Evolutionary conservation across 164 flowering plant species (phyloP).

Genomic region (Annona cherimola): DNA sequence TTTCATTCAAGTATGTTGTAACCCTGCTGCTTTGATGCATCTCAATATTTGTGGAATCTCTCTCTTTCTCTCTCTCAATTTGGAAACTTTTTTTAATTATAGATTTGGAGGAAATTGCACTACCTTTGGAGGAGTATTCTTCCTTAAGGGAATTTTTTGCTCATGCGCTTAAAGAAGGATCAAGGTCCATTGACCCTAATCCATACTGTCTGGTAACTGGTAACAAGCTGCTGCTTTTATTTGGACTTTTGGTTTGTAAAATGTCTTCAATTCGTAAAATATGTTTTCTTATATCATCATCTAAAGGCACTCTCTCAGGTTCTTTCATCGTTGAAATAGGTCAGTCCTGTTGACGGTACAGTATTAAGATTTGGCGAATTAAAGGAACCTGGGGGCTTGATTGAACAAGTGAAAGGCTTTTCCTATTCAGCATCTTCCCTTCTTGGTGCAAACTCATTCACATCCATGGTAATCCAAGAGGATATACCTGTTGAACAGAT

Average conservation of each 20-base stretch:
- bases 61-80: too few relatives aligned
- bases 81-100: constrained; percentile 9
- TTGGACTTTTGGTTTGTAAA: neutral
- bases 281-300: neutral
- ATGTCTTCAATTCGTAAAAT: too few relatives aligned
- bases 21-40: neutral
- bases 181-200: constrained; percentile 71
- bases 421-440: constrained; percentile 82
- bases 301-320: neutral
- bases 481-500: constrained; percentile 24
- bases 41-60: neutral
- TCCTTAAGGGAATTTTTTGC: constrained; percentile 75
- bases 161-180: constrained; percentile 75
- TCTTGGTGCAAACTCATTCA: constrained; percentile 66
- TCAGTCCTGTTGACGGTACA: constrained; percentile 96
- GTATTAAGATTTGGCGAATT: constrained; percentile 85
- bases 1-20: constrained; percentile 76
- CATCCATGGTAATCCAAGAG: constrained; percentile 40
- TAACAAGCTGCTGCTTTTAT: constrained; percentile 41
- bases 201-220: constrained; percentile 95
- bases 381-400: constrained; percentile 70
- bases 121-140: constrained; percentile 76
- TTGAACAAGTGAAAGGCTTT: constrained; percentile 95
- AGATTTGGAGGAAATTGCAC: constrained; percentile 82
- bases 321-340: constrained; percentile 32